phyloP scores from a whole-genome alignment of 768 basidiomycete species.

The Panaeolus cyanescens region DNA sequence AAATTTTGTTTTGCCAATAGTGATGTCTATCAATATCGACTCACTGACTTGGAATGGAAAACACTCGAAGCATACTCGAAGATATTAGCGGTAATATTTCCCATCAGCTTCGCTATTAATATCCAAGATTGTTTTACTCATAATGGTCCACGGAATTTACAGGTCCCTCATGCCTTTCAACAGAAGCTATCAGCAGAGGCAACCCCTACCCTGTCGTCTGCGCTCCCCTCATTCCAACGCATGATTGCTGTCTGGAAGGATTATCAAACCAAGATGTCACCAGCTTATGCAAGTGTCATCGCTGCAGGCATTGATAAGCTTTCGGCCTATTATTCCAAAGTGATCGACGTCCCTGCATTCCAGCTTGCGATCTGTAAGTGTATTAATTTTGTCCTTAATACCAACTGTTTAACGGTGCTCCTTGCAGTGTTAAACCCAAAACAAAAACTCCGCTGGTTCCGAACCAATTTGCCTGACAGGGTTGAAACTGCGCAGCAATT shows the following conservation, averaged over 20 bases:
- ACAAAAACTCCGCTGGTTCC: conserved; percentile 11
- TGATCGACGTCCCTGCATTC: conserved; percentile 23
- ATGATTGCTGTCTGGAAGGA: conserved; percentile 24
- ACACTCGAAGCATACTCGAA: conserved; percentile 17
- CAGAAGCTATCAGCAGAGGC: conserved; percentile 29
- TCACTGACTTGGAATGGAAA: conserved; percentile 24
- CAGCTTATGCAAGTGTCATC: conserved; percentile 17
- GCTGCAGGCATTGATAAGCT: conserved; percentile 31
- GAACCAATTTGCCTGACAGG: neutral
- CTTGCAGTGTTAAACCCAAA: conserved; percentile 15
- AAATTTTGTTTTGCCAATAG: conserved; percentile 14
- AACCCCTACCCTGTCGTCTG: conserved; percentile 27
- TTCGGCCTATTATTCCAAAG: conserved; percentile 17
- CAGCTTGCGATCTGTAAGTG: conserved; percentile 23
- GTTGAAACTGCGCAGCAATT: neutral
- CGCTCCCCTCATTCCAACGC: conserved; percentile 26
- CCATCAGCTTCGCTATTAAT: neutral
- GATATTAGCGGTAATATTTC: conserved; percentile 24
- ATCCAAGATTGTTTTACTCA: neutral
- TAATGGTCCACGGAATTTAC: neutral
- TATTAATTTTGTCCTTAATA: too few relatives aligned
- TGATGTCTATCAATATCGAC: conserved; percentile 24
- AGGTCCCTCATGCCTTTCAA: conserved; percentile 35
- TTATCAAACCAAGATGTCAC: conserved; percentile 7
- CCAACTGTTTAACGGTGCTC: neutral